These are phyloP conservation scores for Solanum bulbocastanum DNA, from an alignment of 257 asterid species.

Conservation along the genomic window DNA sequence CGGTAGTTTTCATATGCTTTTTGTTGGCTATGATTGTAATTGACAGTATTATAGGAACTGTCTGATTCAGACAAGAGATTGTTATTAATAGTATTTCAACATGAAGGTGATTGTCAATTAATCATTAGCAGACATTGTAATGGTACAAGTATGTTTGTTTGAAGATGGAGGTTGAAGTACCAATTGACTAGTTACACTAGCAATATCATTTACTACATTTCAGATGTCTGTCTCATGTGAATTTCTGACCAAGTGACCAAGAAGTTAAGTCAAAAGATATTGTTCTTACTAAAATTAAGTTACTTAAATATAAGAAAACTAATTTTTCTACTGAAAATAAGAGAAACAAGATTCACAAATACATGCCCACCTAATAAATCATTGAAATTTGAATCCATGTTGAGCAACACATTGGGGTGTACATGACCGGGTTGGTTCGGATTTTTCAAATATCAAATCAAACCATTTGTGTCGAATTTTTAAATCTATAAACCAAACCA, in stretches of 20 bases:
- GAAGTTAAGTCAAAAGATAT: neutral
- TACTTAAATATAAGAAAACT: too few relatives aligned
- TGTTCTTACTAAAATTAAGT: too few relatives aligned
- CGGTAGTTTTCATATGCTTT: neutral
- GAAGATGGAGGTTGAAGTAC: conserved; percentile 87
- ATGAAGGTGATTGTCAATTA: neutral
- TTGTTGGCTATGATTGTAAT: neutral
- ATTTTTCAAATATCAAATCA: too few relatives aligned
- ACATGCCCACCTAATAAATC: too few relatives aligned
- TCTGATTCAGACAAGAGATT: neutral
- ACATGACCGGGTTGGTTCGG: too few relatives aligned
- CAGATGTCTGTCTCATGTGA: neutral
- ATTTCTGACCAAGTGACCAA: neutral
- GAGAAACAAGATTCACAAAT: too few relatives aligned
- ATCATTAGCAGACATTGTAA: neutral
- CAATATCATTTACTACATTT: neutral
- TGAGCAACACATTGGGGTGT: too few relatives aligned
- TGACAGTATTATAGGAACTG: neutral
- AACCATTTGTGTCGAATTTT: too few relatives aligned
- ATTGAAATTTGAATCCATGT: too few relatives aligned
- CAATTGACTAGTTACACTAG: conserved; percentile 39
- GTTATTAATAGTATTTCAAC: neutral
- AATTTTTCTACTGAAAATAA: too few relatives aligned
- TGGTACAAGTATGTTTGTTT: neutral
- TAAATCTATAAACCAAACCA: too few relatives aligned